Evolutionary conservation across 2,329 filamentous ascomycete genomes (phyloP).

Genomic region (Periconia sp.): DNA sequence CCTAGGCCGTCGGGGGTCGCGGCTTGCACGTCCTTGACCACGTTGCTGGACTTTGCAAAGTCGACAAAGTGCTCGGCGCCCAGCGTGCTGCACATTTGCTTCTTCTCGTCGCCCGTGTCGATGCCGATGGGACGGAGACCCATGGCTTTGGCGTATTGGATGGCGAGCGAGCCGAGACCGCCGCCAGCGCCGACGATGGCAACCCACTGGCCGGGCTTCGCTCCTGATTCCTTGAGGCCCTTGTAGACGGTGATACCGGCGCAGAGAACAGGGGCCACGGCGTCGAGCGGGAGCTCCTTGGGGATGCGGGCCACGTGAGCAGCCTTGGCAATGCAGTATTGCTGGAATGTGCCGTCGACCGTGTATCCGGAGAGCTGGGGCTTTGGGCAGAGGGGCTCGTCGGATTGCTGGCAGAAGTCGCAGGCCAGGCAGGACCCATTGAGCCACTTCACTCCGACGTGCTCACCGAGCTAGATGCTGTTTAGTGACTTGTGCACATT

Average conservation of each 20-base stretch:
- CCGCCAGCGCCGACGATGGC: constrained; percentile 88
- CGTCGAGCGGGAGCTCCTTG: constrained; percentile 76
- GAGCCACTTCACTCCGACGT: constrained; percentile 90
- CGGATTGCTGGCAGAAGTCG: constrained; percentile 78
- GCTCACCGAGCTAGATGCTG: constrained; percentile 68
- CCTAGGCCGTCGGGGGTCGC: constrained; percentile 81
- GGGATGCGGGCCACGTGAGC: constrained; percentile 83
- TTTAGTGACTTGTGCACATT: no score
- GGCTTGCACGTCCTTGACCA: constrained; percentile 84
- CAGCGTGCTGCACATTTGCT: constrained; percentile 68
- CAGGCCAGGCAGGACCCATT: constrained; percentile 86
- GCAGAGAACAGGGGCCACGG: constrained; percentile 80
- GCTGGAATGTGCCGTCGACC: constrained; percentile 91
- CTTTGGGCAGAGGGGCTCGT: constrained; percentile 82
- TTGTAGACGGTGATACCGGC: constrained; percentile 90
- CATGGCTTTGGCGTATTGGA: constrained; percentile 93
- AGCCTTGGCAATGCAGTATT: constrained; percentile 88
- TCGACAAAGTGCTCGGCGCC: constrained; percentile 80
- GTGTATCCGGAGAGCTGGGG: constrained; percentile 86
- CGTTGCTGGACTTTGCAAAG: constrained; percentile 75
- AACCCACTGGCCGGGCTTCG: constrained; percentile 75
- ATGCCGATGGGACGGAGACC: constrained; percentile 81
- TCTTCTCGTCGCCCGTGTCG: constrained; percentile 83
- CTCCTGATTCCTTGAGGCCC: constrained; percentile 84
- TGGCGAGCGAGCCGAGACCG: constrained; percentile 78